A percentile compares a stretch with the other conserved stretches of the same genome.
phyloP scores from a whole-genome alignment of 164 flowering plant species.

The Cinnamomum chago region DNA sequence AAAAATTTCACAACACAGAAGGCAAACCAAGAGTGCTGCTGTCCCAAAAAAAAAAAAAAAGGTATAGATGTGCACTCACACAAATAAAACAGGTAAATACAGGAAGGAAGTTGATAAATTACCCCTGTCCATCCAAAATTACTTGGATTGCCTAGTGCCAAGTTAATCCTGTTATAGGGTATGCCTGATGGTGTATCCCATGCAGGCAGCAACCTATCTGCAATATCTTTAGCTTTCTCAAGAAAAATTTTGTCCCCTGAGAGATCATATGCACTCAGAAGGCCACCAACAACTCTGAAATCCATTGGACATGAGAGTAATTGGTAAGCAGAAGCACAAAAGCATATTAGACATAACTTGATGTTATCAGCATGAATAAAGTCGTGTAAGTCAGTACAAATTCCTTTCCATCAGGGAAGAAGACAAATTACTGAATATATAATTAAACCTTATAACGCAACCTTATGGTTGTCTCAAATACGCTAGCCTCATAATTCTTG shows the following conservation, averaged over 20 bases:
- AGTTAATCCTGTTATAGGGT: slow-evolving; percentile 82
- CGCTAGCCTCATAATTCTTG: slow-evolving; percentile 94
- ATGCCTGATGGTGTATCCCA: slow-evolving; percentile 95
- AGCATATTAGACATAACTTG: not conserved
- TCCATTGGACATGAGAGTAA: slow-evolving; percentile 10
- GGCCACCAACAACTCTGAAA: slow-evolving; percentile 95
- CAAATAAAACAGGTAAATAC: not conserved
- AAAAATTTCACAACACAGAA: no score
- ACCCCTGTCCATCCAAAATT: slow-evolving; percentile 95
- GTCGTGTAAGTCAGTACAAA: slow-evolving; percentile 1
- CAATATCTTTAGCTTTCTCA: slow-evolving; percentile 90
- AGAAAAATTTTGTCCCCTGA: slow-evolving; percentile 84
- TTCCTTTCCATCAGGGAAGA: slow-evolving; percentile 11
- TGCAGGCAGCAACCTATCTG: slow-evolving; percentile 94
- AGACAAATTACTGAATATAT: slow-evolving; percentile 13
- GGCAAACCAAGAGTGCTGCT: no score
- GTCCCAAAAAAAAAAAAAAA: not conserved
- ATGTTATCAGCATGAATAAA: no score
- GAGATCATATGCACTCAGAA: slow-evolving; percentile 96
- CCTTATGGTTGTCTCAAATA: slow-evolving; percentile 99
- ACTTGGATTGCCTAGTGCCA: slow-evolving; percentile 72
- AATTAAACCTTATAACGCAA: slow-evolving; percentile 78
- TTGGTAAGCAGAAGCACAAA: slow-evolving; percentile 2
- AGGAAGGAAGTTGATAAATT: slow-evolving; percentile 18
- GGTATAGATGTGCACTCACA: not conserved